phyloP scores from a whole-genome alignment of 257 asterid genomes.

The Jacaranda copaia region DNA sequence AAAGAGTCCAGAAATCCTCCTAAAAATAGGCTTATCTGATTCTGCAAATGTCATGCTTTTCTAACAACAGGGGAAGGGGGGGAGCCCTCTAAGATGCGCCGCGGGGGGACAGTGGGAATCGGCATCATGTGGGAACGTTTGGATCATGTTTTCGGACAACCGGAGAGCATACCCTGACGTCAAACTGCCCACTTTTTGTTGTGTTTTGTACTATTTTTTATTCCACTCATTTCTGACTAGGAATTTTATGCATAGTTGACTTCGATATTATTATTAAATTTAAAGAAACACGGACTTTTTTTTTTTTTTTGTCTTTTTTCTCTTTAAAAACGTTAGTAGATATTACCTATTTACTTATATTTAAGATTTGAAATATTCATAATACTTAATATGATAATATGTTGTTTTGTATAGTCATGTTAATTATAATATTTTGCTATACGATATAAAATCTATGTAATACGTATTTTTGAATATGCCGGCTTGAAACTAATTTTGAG shows the following conservation, averaged over 20 bases:
- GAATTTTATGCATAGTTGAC: constrained; percentile 16
- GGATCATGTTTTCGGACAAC: constrained; percentile 34
- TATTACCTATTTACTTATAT: no score
- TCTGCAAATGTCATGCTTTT: constrained; percentile 16
- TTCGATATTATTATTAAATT: neutral
- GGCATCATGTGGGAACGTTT: constrained; percentile 40
- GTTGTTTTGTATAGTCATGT: no score
- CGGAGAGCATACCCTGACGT: constrained; percentile 33
- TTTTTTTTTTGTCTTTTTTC: neutral
- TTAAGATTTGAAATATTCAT: no score
- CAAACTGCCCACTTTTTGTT: constrained; percentile 19
- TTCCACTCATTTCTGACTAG: neutral
- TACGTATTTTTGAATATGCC: no score
- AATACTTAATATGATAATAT: no score
- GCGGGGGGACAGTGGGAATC: constrained; percentile 49
- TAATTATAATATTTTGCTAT: no score
- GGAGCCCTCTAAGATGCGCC: constrained; percentile 39
- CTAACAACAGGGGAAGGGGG: neutral
- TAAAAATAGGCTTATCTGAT: constrained; percentile 27
- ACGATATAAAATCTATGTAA: no score
- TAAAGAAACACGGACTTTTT: neutral
- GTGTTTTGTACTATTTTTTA: neutral
- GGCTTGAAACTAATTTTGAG: no score
- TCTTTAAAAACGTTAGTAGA: no score
- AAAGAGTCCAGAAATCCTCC: constrained; percentile 17